Evolutionary conservation across 2,329 filamentous ascomycete genomes (phyloP).

Genomic region (Aspergillus ruber): DNA sequence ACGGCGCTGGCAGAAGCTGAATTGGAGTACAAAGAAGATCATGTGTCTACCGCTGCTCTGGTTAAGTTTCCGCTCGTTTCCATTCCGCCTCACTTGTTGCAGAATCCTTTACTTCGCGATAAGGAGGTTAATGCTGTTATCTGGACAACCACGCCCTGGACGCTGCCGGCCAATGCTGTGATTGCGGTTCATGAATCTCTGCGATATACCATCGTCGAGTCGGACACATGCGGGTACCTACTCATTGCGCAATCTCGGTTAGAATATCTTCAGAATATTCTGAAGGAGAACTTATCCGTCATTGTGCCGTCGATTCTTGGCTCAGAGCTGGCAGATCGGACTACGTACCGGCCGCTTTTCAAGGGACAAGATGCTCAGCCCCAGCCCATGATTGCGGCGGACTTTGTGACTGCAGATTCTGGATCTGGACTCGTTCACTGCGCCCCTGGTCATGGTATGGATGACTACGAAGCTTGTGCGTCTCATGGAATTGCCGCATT

Average conservation of each 20-base stretch:
- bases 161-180: slow-evolving; percentile 82
- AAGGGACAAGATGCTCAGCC: slow-evolving; percentile 50
- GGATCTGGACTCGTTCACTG: slow-evolving; percentile 92
- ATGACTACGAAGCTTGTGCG: slow-evolving; percentile 82
- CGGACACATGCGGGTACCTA: slow-evolving; percentile 52
- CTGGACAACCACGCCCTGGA: slow-evolving; percentile 99
- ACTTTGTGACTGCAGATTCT: slow-evolving; percentile 85
- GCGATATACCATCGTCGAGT: slow-evolving; percentile 62
- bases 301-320: slow-evolving; percentile 57
- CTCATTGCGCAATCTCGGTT: slow-evolving; percentile 68
- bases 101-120: slow-evolving; percentile 35
- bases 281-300: slow-evolving; percentile 46
- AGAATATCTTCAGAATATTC: slow-evolving; percentile 48
- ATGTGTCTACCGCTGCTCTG: slow-evolving; percentile 55
- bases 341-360: slow-evolving; percentile 66
- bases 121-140: slow-evolving; percentile 70
- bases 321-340: slow-evolving; percentile 53
- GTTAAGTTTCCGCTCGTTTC: slow-evolving; percentile 65
- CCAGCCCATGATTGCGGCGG: slow-evolving; percentile 71
- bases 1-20: slow-evolving; percentile 61
- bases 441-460: slow-evolving; percentile 91
- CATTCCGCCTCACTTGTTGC: slow-evolving; percentile 40
- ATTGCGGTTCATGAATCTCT: slow-evolving; percentile 75
- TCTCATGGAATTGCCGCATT: slow-evolving; percentile 64
- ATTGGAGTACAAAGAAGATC: slow-evolving; percentile 58